phyloP scores from a whole-genome alignment of 2,329 filamentous ascomycete species.

The Cladosporium oxysporum region DNA sequence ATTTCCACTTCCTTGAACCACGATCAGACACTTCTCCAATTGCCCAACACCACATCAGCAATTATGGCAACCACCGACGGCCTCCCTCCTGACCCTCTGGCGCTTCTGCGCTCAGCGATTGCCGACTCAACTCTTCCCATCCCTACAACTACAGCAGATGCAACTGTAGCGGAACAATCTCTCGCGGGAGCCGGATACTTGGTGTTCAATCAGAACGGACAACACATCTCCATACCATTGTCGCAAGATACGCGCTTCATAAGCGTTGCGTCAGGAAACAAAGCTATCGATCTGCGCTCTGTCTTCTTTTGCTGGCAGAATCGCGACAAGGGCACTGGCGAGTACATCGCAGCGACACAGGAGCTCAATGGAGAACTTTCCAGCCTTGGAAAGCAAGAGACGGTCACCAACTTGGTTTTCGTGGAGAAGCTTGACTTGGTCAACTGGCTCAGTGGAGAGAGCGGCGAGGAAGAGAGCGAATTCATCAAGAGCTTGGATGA shows the following conservation, averaged over 20 bases:
- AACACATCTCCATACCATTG: conserved; percentile 56
- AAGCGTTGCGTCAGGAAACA: conserved; percentile 55
- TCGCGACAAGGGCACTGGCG: conserved; percentile 83
- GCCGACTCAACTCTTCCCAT: conserved; percentile 68
- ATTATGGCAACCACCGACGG: conserved; percentile 60
- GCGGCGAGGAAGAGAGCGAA: conserved; percentile 78
- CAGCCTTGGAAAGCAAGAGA: conserved; percentile 56
- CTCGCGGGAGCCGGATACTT: conserved; percentile 75
- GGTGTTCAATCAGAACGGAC: conserved; percentile 47
- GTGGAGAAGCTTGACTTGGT: conserved; percentile 89
- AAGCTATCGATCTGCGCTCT: conserved; percentile 70
- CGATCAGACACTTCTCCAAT: neutral
- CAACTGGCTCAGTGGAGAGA: conserved; percentile 88
- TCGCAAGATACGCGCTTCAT: conserved; percentile 77
- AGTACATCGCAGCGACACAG: conserved; percentile 84
- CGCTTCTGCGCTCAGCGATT: conserved; percentile 82
- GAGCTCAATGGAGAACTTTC: conserved; percentile 75
- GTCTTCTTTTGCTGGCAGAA: conserved; percentile 97
- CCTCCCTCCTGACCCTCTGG: conserved; percentile 62
- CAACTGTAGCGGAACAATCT: conserved; percentile 60
- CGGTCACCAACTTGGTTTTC: conserved; percentile 86
- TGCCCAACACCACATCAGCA: conserved; percentile 15
- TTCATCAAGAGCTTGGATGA: conserved; percentile 83
- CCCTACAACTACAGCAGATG: conserved; percentile 67
- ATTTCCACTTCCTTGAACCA: neutral